Percentiles rank a stretch among this genome's conserved stretches.
Evolutionary conservation across 164 flowering plant genomes (phyloP).

Genomic region (Stephania yunnanensis): DNA sequence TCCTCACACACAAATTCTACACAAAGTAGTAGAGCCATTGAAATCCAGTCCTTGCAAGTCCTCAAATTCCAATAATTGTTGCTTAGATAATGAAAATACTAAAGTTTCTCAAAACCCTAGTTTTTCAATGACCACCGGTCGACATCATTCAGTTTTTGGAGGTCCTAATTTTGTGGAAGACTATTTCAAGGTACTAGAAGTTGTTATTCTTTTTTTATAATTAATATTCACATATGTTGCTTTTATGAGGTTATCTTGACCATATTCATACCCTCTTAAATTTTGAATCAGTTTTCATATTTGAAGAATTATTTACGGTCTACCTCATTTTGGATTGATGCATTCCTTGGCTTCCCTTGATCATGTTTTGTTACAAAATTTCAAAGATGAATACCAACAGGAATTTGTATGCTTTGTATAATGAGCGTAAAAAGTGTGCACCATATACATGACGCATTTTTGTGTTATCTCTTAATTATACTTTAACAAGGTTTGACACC

Average conservation of each 20-base stretch:
- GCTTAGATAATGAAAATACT: conserved; percentile 18
- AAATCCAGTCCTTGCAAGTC: conserved; percentile 24
- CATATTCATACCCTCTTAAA: background rate
- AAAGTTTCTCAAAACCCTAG: conserved; percentile 29
- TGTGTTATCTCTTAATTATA: background rate
- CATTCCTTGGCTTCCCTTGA: background rate
- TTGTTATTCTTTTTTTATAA: background rate
- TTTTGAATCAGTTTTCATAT: background rate
- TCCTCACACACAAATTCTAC: conserved; percentile 14
- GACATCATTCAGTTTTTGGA: conserved; percentile 52
- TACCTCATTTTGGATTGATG: background rate
- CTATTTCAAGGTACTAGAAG: conserved; percentile 79
- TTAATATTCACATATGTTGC: background rate
- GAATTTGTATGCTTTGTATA: background rate
- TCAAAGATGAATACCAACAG: background rate
- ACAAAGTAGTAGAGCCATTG: conserved; percentile 12
- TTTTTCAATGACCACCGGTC: conserved; percentile 21
- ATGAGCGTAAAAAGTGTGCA: background rate
- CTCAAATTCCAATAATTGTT: conserved; percentile 26
- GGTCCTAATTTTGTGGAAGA: conserved; percentile 94
- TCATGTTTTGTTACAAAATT: background rate
- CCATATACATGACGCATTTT: no score
- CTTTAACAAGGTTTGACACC: background rate
- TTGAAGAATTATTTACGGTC: background rate
- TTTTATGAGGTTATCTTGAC: background rate